Conservation (phyloP, 202 grass and related monocot genomes). For the Digitaria exilis region DNA sequence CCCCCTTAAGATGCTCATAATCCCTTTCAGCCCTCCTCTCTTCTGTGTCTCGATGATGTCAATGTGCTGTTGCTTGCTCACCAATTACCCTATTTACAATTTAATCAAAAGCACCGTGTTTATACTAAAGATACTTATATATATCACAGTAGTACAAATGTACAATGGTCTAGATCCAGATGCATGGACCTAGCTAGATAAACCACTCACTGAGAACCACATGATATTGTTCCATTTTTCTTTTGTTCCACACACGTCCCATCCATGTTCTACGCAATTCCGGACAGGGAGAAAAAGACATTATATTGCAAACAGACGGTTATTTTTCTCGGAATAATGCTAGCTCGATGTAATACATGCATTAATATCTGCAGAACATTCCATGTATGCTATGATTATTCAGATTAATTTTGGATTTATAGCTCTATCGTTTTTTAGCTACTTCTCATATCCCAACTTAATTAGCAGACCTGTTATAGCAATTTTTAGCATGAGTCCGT, state of each 20-base stretch:
- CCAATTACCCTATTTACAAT: background rate
- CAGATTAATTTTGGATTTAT: background rate
- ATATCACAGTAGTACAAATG: background rate
- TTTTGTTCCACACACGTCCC: background rate
- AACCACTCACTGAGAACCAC: slow-evolving; percentile 15
- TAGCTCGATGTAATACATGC: no score
- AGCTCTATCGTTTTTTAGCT: background rate
- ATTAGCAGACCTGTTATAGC: background rate
- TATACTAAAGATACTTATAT: background rate
- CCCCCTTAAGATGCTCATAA: slow-evolving; percentile 34
- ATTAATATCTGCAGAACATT: background rate
- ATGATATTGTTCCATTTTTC: background rate
- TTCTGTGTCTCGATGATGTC: background rate
- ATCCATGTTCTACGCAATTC: slow-evolving; percentile 28
- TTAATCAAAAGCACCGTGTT: background rate
- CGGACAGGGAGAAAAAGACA: background rate
- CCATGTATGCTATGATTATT: background rate
- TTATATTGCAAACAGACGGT: background rate
- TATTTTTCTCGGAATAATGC: background rate
- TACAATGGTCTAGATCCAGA: background rate
- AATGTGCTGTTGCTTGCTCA: background rate
- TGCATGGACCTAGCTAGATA: background rate
- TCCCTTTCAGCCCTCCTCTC: slow-evolving; percentile 3
- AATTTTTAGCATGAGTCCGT: background rate
- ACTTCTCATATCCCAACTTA: background rate